phyloP scores from a whole-genome alignment of 257 asterid species.

The Forsythia viridissima region DNA sequence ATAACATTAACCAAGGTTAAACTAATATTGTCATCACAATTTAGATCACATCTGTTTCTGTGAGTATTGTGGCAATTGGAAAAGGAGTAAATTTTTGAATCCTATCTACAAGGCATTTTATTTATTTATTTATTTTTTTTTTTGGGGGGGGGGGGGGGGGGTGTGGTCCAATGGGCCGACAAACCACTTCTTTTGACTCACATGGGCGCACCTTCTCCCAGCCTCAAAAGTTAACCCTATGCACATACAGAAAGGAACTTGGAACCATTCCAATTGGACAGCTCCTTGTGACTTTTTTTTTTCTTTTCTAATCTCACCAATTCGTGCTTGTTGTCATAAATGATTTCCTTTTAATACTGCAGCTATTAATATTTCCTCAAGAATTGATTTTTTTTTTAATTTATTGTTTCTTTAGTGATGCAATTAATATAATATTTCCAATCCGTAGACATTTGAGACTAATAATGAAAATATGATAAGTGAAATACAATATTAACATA shows the following conservation, averaged over 20 bases:
- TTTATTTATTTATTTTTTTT: too few relatives aligned
- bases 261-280: slow-evolving; percentile 26
- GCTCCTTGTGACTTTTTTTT: neutral
- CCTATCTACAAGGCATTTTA: too few relatives aligned
- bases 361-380: neutral
- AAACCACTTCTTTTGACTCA: slow-evolving; percentile 28
- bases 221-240: neutral
- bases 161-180: slow-evolving; percentile 41
- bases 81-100: too few relatives aligned
- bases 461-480: too few relatives aligned
- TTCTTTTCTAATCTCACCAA: neutral
- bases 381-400: neutral
- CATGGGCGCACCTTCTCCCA: neutral
- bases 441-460: neutral
- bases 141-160: slow-evolving; percentile 12
- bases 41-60: too few relatives aligned
- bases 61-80: too few relatives aligned
- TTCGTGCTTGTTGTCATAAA: neutral
- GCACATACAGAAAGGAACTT: slow-evolving; percentile 20
- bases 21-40: too few relatives aligned
- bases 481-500: too few relatives aligned
- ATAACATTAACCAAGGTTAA: too few relatives aligned
- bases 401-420: neutral
- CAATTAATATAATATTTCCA: neutral
- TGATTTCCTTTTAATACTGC: neutral